Evolutionary conservation across 108 stramenopile species (phyloP).

Genomic region (Parmales sp.): DNA sequence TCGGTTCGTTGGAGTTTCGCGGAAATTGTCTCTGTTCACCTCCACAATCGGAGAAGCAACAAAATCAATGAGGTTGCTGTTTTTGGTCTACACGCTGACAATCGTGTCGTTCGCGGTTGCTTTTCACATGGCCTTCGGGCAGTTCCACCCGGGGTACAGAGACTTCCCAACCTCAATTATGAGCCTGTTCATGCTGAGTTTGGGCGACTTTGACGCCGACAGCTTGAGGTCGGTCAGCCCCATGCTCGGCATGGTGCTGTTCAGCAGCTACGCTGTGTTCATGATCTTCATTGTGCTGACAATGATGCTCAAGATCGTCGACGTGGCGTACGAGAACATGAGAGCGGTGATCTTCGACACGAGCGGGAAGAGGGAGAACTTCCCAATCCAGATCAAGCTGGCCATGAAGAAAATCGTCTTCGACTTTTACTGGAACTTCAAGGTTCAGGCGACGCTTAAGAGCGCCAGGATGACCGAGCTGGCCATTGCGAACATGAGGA

Average conservation of each 20-base stretch:
- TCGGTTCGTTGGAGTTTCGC: neutral
- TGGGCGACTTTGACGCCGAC: slow-evolving; percentile 12
- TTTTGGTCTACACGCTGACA: neutral
- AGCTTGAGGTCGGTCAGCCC: neutral
- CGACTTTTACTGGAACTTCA: slow-evolving; percentile 9
- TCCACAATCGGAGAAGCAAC: neutral
- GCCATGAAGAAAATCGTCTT: neutral
- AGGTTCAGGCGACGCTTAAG: neutral
- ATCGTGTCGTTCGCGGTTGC: neutral
- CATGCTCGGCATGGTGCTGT: neutral
- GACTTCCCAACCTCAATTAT: neutral
- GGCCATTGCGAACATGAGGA: neutral
- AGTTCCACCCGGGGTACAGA: neutral
- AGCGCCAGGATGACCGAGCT: neutral
- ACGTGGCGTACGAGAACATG: neutral
- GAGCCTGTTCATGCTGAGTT: neutral
- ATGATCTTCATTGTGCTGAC: slow-evolving; percentile 11
- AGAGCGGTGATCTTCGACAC: neutral
- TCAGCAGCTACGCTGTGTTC: neutral
- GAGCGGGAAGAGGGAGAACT: neutral
- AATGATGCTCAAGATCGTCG: slow-evolving; percentile 17
- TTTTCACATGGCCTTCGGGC: slow-evolving; percentile 4
- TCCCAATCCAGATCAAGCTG: neutral
- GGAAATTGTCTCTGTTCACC: slow-evolving; percentile 5
- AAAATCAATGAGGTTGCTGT: neutral